Evolutionary conservation across 2,329 filamentous ascomycete species (phyloP).

Genomic region (Pleomassaria siparia): DNA sequence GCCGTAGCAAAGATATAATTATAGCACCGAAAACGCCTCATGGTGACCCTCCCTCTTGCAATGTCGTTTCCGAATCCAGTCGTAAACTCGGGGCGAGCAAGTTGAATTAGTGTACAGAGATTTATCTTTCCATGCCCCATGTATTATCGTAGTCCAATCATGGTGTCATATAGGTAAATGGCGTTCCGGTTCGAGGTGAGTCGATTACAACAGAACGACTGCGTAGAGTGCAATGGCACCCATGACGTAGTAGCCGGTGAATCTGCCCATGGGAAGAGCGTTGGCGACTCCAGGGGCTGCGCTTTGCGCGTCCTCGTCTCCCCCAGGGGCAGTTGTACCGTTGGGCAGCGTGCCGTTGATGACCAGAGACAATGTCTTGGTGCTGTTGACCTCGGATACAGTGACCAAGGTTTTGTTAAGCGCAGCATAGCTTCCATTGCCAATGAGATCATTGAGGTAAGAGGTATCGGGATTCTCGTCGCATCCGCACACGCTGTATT

Average conservation of each 20-base stretch:
- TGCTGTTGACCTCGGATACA: conserved; percentile 65
- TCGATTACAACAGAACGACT: conserved; percentile 27
- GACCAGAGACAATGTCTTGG: conserved; percentile 60
- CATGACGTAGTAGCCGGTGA: conserved; percentile 44
- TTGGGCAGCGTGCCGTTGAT: conserved; percentile 72
- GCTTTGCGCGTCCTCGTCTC: conserved; percentile 31
- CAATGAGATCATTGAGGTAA: conserved; percentile 63
- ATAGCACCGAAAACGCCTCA: too few relatives aligned
- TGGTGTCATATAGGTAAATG: too few relatives aligned
- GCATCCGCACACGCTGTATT: conserved; percentile 63
- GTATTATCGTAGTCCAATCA: too few relatives aligned
- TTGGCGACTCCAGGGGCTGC: conserved; percentile 15
- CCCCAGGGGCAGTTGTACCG: conserved; percentile 47
- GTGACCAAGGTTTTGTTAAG: conserved; percentile 65
- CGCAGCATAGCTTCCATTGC: conserved; percentile 54
- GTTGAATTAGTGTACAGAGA: too few relatives aligned
- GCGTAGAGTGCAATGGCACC: conserved; percentile 39
- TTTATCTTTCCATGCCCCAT: too few relatives aligned
- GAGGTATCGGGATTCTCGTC: conserved; percentile 65
- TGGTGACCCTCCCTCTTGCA: too few relatives aligned
- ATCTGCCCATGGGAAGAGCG: conserved; percentile 19
- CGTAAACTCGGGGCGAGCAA: too few relatives aligned
- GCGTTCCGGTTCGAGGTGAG: too few relatives aligned
- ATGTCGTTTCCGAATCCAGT: too few relatives aligned
- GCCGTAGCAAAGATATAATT: too few relatives aligned